Evolutionary conservation across 2,329 filamentous ascomycete species (phyloP), one percentile per base, ranked within the genome.

Genomic region (Elsinoe batatas): DNA sequence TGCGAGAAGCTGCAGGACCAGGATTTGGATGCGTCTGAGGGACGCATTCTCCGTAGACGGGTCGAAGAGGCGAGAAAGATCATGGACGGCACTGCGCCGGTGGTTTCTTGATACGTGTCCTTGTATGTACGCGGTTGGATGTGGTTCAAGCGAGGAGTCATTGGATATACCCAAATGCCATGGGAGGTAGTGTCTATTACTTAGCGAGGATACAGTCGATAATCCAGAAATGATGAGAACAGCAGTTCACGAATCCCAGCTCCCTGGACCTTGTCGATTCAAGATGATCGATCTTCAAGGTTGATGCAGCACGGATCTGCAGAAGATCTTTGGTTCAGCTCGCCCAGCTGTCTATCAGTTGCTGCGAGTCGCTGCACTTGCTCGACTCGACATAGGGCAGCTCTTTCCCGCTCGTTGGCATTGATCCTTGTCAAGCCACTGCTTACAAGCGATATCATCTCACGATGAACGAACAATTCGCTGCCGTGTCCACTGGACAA

Each of bases 41-140:
- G 77, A 50, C 76, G 83, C 55, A 75, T 84, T 58, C 82, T 87
- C 68, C 76, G 88, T 58, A 75, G 85, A 60, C 78, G 86, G 61
- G 77, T 95, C 51, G 88, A 94, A 61, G 80, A 82, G 53, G 90
- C 89, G 4, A 81, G 83, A 58, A 77, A 80, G 53, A 79, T 88
- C 3, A 74, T 95, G 30, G 87, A 91, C 61, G 88, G 87, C 4
- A 72, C 42, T 36, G 49, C 47, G 30, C 47, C 47, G 10, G 22
- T 57, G 35, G 51, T 54, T 43, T 51, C 47, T 32, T 51, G 15
- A 49, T 13, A 15, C 4, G 8, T 30, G 8, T 30, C 22, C 5
- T 15, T 35, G 8, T 35, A 13, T 17, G 17, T 44, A 22, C 22
- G 22, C 18, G 11, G 11, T 44, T 17, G 40, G 40, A 12, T 18